Evolutionary conservation across 441 rosid genomes (phyloP), one percentile per base, ranked within the genome.

Genomic region (Corymbia calophylla): DNA sequence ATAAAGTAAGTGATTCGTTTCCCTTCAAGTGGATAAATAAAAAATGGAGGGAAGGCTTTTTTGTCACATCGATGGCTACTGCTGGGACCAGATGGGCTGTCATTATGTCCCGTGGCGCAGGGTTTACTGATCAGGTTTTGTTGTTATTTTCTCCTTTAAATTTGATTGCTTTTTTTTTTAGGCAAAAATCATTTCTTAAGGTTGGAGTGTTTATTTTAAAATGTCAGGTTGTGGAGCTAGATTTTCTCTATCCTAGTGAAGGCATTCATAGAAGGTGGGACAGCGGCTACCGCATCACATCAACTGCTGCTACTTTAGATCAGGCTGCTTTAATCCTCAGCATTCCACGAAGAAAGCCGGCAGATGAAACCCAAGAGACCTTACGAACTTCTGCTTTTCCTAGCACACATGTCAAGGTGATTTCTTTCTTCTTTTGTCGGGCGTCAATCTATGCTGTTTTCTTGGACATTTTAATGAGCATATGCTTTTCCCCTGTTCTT

Each of bases 201-300:
- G 84, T 77, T 77, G 84, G 51, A 77, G 84, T 77, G 16, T 86
- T 86, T 85, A 27, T 86, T 53, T 54, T 51, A 68, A 48, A 51
- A 89, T 23, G 27, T 87, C 77, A 89, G 90, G 90, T 89, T 27
- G 90, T 89, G 88, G 90, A 89, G 90, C 86, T 89, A 54, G 90
- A 89, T 87, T 89, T 89, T 88, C 87, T 89, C 84, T 92, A 90
- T 87, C 91, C 91, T 51, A 90, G 91, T 87, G 91, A 90, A 87
- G 91, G 91, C 58, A 62, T 90, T 81, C 91, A 90, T 87, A 70
- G 89, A 21, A 90, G 91, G 87, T 90, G 91, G 91, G 89, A 90
- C 6, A 29, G 66, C 4, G 91, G 91, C 32, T 90, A 90, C 82
- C 91, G 91, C 82, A 90, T 90, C 32, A 90, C 91, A 13, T 90